Evolutionary conservation across 2,329 filamentous ascomycete species (phyloP), one percentile per base, ranked within the genome.

Genomic region (Botrytis pseudocinerea): DNA sequence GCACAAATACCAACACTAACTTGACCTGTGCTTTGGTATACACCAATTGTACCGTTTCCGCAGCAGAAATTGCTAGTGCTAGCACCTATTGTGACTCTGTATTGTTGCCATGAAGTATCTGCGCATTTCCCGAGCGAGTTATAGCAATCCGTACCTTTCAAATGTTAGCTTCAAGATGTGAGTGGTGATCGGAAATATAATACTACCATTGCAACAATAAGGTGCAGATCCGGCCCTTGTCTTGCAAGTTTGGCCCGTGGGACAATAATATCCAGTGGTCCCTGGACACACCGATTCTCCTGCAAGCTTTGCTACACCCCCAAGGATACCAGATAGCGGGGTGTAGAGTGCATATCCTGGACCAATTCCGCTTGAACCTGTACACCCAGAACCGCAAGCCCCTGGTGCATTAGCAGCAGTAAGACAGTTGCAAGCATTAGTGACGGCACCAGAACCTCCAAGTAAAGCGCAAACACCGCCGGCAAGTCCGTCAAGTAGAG

Each of bases 181-280:
- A 16, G 51, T 28, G 22, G 32, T 40, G 25, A 54, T 32, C 8
- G 35, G 4, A 6, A 68, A 68, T 16, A 9, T 25, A 48, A 8
- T 57, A 68, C 64, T 42, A 9, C 38, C 48, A 22, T 54, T 57
- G 48, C 65, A 68, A 57, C 48, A 68, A 57, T 68, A 68, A 32
- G 48, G 65, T 38, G 48, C 65, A 57, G 65, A 42, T 32, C 35
- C 48, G 4, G 46, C 12, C 20, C 25, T 54, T 40, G 64, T 42
- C 10, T 5, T 40, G 46, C 48, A 68, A 22, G 35, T 42, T 69
- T 57, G 65, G 5, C 48, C 35, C 9, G 48, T 42, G 25, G 35
- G 65, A 57, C 65, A 69, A 57, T 57, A 69, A 42, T 69, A 68
- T 42, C 48, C 48, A 32, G 48, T 54, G 9, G 35, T 68, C 10